Base-by-base conservation (phyloP, 768 basidiomycete species). In the Stropharia rugosoannulata region DNA sequence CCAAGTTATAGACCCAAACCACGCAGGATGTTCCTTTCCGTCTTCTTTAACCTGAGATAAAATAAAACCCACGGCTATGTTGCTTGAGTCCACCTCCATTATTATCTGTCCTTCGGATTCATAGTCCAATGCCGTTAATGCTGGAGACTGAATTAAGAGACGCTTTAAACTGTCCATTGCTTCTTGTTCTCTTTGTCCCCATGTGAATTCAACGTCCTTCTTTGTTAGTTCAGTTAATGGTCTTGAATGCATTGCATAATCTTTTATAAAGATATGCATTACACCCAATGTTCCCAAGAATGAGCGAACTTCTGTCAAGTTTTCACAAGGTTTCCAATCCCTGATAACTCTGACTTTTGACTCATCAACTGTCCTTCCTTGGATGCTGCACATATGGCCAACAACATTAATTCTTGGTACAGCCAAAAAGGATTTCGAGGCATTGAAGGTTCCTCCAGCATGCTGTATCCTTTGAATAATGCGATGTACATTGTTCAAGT, bases 391-490 rank as follows among this genome's bases (percentile, higher is more conserved):
- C n/a, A 45, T 49, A 27, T 71, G 66, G 1, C 70, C 66, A 1
- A 65, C 0, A 4, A 57, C 44, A 57, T 42, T 53, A 22, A 37
- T 19, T 43, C 44, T n/a, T 9, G n/a, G 42, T 22, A 38, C 49
- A 46, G 46, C 57, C 32, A 59, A 11, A 66, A 55, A 0, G 64
- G 50, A 36, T 75, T 66, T 19, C 70, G 35, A 18, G 63, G 56
- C 5, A 25, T 4, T 1, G 36, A 51, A 51, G 13, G 42, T 43
- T 19, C 42, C 42, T 43, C 42, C 42, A 10, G 42, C 42, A 43
- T 43, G 42, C 19, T 69, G 63, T 16, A 75, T 63, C 0, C 59
- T 42, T 11, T 73, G 68, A 0, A 73, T 18, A 1, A 77, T 53
- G 0, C 68, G 40, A 42, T 76, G 66, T 13, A 73, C 18, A 25